Base-by-base conservation (phyloP, 116 monocot genomes). In the Zostera marina region DNA sequence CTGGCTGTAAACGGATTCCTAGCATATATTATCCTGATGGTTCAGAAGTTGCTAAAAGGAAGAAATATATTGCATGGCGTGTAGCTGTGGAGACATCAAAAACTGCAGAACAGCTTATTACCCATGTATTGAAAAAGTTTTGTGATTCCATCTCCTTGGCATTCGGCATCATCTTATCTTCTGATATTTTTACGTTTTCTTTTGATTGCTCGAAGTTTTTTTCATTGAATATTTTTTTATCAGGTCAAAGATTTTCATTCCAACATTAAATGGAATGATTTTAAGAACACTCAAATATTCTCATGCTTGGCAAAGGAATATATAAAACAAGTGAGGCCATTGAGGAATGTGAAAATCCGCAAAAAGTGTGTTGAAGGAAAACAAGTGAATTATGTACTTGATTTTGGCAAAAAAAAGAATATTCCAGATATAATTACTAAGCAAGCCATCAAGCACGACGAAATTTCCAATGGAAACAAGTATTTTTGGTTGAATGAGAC, bases 181-280 rank as follows among this genome's bases (percentile, higher is more conserved):
- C 23, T 41, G 12, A 55, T 54, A 54, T 14, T n/a, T n/a, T n/a
- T n/a, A n/a, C n/a, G n/a, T n/a, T n/a, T n/a, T n/a, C 21, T 44
- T 55, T 24, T n/a, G 4, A 22, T 55, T 24, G 54, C 14, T 54
- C 38, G 45, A 8, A 45, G 13, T 25, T n/a, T 71, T 52, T 22
- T 17, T 47, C 7, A 58, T 58, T 46, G 39, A 13, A 51, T 15
- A 51, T 41, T 26, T 62, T 20, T 56, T 8, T 65, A 61, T 67
- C 74, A 98, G 98, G 81, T 83, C 52, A 90, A 82, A 83, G 91
- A 98, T 60, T 69, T 98, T 54, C 75, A 81, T 71, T 72, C 75
- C 56, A 73, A 79, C 63, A 81, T 98, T 60, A 86, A 73, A 65
- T 98, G 91, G 98, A 56, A 60, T 60, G 98, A 85, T 63, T 70